Evolutionary conservation across 1,284 basidiomycete species (phyloP).

Genomic region (Cutaneotrichosporon sp.): DNA sequence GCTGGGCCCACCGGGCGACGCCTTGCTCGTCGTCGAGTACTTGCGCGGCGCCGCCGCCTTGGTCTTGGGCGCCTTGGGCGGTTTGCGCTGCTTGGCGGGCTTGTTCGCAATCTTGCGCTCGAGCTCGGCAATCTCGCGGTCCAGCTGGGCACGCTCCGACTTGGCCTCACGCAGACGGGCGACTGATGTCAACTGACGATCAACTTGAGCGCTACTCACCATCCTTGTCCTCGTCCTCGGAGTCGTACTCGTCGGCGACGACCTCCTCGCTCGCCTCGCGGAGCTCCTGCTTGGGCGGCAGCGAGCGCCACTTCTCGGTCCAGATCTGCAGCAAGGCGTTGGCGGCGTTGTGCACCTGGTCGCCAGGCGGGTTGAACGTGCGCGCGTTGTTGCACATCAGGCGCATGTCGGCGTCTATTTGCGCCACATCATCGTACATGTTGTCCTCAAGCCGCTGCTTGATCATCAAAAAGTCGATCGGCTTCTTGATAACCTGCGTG

Average conservation of each 20-base stretch:
- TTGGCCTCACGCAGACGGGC: constrained; percentile 25
- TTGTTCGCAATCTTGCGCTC: constrained; percentile 31
- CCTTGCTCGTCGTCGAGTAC: constrained; percentile 38
- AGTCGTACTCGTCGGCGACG: constrained; percentile 57
- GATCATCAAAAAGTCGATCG: constrained; percentile 93
- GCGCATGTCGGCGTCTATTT: constrained; percentile 88
- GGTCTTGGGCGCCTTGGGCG: constrained; percentile 54
- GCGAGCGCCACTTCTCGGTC: constrained; percentile 81
- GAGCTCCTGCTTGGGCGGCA: constrained; percentile 62
- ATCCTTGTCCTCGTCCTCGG: constrained; percentile 56
- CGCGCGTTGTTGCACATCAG: constrained; percentile 93
- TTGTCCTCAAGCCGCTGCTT: constrained; percentile 74
- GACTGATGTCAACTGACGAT: constrained; percentile 10
- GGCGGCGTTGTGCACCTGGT: constrained; percentile 81
- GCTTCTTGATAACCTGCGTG: constrained; percentile 83
- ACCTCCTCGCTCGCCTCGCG: constrained; percentile 58
- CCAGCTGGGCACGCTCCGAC: constrained; percentile 21
- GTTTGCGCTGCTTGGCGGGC: constrained; percentile 17
- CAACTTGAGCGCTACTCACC: constrained; percentile 39
- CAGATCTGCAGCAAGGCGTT: constrained; percentile 79
- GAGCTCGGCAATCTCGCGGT: constrained; percentile 41
- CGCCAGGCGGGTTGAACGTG: constrained; percentile 85
- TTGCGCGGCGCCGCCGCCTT: constrained; percentile 44
- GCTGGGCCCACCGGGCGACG: constrained; percentile 29
- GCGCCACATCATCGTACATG: constrained; percentile 72